These are phyloP conservation scores for Xylaria sp. DNA, from an alignment of 2,329 filamentous ascomycete genomes.

Conservation along the genomic window DNA sequence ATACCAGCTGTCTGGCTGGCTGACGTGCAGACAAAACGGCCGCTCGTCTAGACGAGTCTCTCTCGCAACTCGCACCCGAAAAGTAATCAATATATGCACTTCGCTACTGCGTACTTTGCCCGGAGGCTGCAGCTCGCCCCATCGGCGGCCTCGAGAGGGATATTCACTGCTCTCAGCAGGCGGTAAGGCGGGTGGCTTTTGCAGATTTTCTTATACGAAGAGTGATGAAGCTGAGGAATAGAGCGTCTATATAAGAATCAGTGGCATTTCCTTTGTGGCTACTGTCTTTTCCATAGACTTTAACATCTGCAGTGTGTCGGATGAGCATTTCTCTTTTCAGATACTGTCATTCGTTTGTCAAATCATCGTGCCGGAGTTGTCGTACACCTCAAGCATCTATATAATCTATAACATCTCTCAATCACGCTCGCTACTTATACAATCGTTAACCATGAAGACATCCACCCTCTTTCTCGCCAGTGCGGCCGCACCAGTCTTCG, in stretches of 20 bases:
- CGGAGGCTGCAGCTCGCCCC: neutral
- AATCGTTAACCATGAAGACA: conserved; percentile 31
- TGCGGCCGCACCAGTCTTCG: conserved; percentile 26
- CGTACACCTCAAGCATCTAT: no score
- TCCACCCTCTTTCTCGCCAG: conserved; percentile 25
- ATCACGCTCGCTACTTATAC: no score
- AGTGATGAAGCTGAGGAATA: neutral
- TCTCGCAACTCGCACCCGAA: neutral
- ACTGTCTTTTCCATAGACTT: neutral
- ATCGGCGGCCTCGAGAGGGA: neutral
- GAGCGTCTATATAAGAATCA: conserved; percentile 15
- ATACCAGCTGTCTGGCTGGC: neutral
- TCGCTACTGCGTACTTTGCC: neutral
- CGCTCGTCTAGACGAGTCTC: neutral
- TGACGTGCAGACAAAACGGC: neutral
- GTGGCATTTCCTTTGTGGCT: neutral
- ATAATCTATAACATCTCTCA: neutral
- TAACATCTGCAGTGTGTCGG: neutral
- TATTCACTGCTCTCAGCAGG: neutral
- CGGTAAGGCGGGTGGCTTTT: neutral
- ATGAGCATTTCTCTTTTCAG: neutral
- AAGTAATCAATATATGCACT: neutral
- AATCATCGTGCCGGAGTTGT: neutral
- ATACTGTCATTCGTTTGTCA: neutral
- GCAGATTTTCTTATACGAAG: neutral